Percentiles rank a stretch among this genome's conserved stretches.
These are phyloP conservation scores for Globisporangium abappressorium DNA, from an alignment of 352 stramenopile species.

Conservation along the genomic window DNA sequence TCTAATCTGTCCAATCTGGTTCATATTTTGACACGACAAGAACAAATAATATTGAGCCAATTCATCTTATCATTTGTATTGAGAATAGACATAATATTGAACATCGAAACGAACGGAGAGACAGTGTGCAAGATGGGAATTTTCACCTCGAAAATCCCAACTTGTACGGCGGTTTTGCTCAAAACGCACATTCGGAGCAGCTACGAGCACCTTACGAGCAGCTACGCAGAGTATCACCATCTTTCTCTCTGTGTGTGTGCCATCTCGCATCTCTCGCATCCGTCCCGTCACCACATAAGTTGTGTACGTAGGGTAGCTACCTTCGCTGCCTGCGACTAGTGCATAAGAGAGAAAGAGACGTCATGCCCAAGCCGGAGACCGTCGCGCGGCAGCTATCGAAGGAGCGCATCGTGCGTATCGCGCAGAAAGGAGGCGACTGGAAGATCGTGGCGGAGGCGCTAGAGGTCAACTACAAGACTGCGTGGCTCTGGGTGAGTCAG, in stretches of 20 bases:
- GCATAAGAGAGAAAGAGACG: background rate
- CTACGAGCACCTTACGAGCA: background rate
- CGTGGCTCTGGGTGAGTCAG: constrained; percentile 22
- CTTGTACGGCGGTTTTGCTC: background rate
- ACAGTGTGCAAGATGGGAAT: constrained; percentile 2
- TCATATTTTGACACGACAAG: background rate
- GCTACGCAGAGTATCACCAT: background rate
- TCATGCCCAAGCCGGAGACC: constrained; percentile 21
- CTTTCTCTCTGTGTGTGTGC: background rate
- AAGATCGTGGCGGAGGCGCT: constrained; percentile 18
- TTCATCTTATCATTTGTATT: background rate
- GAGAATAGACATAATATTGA: background rate
- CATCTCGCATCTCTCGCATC: background rate
- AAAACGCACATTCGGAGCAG: background rate
- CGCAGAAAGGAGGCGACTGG: constrained; percentile 23
- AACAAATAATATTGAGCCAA: background rate
- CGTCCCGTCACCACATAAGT: background rate
- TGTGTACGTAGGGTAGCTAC: background rate
- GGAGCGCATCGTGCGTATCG: constrained; percentile 21
- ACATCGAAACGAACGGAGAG: constrained; percentile 9
- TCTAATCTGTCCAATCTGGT: too few species aligned
- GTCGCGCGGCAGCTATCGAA: constrained; percentile 19
- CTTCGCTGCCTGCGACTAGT: background rate
- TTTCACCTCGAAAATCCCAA: background rate
- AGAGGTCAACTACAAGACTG: constrained; percentile 24